These are phyloP conservation scores for Aciculosporium take DNA, from an alignment of 2,329 filamentous ascomycete genomes.

Conservation along the genomic window DNA sequence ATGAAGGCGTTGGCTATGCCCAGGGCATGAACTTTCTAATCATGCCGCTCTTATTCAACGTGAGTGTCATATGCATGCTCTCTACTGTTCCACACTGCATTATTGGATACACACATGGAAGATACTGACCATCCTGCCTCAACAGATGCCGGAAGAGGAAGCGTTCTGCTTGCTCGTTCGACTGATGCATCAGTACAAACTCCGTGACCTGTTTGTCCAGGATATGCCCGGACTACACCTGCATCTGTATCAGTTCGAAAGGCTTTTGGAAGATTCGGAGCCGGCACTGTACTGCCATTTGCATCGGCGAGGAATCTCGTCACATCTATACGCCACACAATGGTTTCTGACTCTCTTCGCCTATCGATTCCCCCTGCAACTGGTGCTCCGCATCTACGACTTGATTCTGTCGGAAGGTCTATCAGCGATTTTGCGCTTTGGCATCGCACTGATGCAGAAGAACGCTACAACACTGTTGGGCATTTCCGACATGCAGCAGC, in stretches of 20 bases:
- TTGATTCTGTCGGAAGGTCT: constrained; percentile 87
- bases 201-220: constrained; percentile 83
- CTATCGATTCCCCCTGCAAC: constrained; percentile 89
- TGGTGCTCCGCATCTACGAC: constrained; percentile 93
- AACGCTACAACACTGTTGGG: constrained; percentile 64
- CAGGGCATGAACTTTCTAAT: constrained; percentile 98
- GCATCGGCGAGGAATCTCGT: constrained; percentile 70
- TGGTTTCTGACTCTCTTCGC: constrained; percentile 99
- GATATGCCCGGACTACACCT: constrained; percentile 95
- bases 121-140: constrained; percentile 6
- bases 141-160: constrained; percentile 87
- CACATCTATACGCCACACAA: constrained; percentile 91
- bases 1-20: constrained; percentile 88
- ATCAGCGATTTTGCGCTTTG: constrained; percentile 86
- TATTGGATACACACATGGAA: neutral
- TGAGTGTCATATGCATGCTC: constrained; percentile 26
- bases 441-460: constrained; percentile 90
- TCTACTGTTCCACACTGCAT: neutral
- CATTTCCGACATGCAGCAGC: constrained; percentile 81
- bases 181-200: constrained; percentile 90
- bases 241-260: constrained; percentile 88
- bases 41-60: constrained; percentile 92
- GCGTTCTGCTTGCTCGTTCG: constrained; percentile 87
- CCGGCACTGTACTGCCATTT: constrained; percentile 92
- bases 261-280: constrained; percentile 83